Percentiles rank a stretch among this genome's conserved stretches.
Evolutionary conservation across 2,329 filamentous ascomycete species (phyloP).

Genomic region (Cercospora berteroae): DNA sequence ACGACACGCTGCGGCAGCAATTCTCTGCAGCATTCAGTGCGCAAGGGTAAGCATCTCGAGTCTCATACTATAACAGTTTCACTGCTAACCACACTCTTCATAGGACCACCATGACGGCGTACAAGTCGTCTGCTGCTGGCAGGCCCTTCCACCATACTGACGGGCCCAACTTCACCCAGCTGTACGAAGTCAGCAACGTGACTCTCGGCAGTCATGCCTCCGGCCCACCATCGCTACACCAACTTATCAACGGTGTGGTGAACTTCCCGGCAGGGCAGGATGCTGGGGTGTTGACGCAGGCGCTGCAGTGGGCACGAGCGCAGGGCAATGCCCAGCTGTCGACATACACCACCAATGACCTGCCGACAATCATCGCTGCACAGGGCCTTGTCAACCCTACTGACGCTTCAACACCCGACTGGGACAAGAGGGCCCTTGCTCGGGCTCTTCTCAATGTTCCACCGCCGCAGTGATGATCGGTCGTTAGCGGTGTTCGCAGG

Average conservation of each 20-base stretch:
- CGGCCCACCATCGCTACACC: background rate
- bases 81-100: background rate
- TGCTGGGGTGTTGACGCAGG: constrained; percentile 13
- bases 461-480: background rate
- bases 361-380: background rate
- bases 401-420: background rate
- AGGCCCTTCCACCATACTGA: background rate
- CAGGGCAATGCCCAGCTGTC: background rate
- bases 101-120: background rate
- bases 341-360: background rate
- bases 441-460: background rate
- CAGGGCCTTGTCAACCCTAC: background rate
- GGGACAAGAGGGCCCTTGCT: background rate
- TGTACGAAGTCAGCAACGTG: background rate
- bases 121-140: background rate
- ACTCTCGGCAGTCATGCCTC: background rate
- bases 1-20: constrained; percentile 5
- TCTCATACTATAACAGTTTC: accelerated
- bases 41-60: background rate
- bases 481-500: background rate
- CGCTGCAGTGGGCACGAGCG: background rate
- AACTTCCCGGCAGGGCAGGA: constrained; percentile 17
- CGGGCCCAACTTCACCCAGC: background rate
- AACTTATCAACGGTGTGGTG: constrained; percentile 10
- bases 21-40: background rate